Conservation (phyloP, 345 rosid species). For the Arabidopsis arenosa region DNA sequence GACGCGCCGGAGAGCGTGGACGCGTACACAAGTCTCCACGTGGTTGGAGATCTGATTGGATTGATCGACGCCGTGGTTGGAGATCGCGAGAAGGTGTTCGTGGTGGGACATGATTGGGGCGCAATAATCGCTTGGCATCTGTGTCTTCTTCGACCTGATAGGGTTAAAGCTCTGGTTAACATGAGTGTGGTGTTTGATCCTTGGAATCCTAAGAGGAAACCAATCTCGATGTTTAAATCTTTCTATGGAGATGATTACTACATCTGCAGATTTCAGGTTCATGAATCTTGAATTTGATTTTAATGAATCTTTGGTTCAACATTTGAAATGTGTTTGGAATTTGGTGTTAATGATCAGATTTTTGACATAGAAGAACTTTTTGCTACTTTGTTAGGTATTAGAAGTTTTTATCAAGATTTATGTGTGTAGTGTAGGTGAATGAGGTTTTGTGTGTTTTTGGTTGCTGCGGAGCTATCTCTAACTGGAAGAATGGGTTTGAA, state of each 20-base stretch:
- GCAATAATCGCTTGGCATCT: slow-evolving; percentile 47
- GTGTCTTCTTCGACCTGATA: slow-evolving; percentile 45
- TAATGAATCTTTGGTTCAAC: neutral
- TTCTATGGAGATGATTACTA: slow-evolving; percentile 47
- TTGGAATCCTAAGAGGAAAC: slow-evolving; percentile 42
- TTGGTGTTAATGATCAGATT: no score
- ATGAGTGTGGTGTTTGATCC: slow-evolving; percentile 47
- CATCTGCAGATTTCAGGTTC: slow-evolving; percentile 47
- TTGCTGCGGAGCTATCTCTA: neutral
- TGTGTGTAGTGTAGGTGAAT: slow-evolving; percentile 15
- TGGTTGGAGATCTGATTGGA: slow-evolving; percentile 46
- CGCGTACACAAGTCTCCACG: slow-evolving; percentile 39
- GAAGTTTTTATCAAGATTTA: neutral
- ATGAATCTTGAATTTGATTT: slow-evolving; percentile 2
- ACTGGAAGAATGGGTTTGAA: slow-evolving; percentile 1
- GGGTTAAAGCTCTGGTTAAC: slow-evolving; percentile 41
- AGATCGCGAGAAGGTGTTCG: slow-evolving; percentile 41
- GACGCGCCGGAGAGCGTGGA: slow-evolving; percentile 41
- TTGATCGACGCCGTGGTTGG: slow-evolving; percentile 44
- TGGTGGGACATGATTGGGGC: slow-evolving; percentile 51
- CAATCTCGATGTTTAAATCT: slow-evolving; percentile 10
- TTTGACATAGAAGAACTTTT: no score
- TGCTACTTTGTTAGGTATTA: neutral
- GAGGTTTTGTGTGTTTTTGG: neutral
- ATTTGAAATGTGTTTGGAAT: neutral